These are phyloP conservation scores for Epichloe bromicola DNA, from an alignment of 2,329 filamentous ascomycete species.

Conservation along the genomic window DNA sequence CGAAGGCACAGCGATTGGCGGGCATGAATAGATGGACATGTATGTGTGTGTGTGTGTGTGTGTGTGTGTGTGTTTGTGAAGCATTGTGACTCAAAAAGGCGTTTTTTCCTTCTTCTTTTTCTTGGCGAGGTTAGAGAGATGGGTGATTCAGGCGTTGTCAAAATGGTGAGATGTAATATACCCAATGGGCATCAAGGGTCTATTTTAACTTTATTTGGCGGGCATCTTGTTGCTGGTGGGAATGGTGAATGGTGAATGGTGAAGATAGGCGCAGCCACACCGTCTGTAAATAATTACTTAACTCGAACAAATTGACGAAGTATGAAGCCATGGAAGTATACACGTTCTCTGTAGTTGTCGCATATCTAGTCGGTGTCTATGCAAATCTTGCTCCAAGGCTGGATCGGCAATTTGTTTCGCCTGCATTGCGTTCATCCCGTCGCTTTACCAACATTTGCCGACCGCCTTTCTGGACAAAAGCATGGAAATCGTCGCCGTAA, in stretches of 20 bases:
- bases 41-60: neutral
- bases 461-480: no score
- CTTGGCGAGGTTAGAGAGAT: neutral
- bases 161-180: neutral
- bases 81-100: neutral
- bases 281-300: neutral
- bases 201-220: neutral
- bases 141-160: neutral
- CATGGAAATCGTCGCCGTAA: no score
- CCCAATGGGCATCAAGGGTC: neutral
- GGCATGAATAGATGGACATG: no score
- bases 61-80: neutral
- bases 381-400: no score
- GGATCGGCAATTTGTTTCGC: no score
- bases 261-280: neutral
- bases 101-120: neutral
- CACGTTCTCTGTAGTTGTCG: no score
- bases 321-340: neutral
- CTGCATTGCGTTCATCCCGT: no score
- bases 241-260: neutral
- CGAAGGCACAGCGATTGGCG: no score
- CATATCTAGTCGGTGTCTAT: no score
- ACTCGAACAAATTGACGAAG: neutral
- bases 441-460: no score
- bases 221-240: neutral